Conservation (phyloP, 345 rosid species). For the Bruguiera gymnorhiza region DNA sequence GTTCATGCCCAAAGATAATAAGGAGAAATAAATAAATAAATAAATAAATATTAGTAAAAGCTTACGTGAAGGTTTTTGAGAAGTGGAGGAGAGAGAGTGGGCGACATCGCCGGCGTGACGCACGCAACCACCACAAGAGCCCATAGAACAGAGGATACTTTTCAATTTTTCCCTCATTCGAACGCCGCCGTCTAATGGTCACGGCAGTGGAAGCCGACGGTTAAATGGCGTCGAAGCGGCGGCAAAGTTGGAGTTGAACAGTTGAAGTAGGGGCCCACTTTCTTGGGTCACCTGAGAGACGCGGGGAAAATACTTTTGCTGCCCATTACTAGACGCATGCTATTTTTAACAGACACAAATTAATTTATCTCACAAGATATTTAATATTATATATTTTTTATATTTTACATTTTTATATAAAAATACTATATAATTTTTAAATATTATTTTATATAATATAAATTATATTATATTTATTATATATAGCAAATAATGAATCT, state of each 20-base stretch:
- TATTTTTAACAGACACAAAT: no score
- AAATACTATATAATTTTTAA: no score
- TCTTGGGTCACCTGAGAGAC: no score
- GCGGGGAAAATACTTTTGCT: no score
- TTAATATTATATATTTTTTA: no score
- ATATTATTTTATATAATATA: no score
- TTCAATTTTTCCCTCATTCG: conserved; percentile 41
- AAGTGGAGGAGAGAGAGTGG: conserved; percentile 11
- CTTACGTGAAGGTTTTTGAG: conserved; percentile 23
- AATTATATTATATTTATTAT: no score
- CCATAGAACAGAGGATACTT: conserved; percentile 36
- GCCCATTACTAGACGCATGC: no score
- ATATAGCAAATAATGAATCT: no score
- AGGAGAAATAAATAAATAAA: conserved; percentile 8
- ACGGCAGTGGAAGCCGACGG: background rate
- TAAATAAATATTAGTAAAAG: background rate
- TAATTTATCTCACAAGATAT: no score
- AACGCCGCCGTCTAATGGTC: background rate
- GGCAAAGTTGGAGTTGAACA: conserved; percentile 20
- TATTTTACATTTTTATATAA: no score
- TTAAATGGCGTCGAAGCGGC: conserved; percentile 4
- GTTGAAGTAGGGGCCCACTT: background rate
- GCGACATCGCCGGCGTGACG: conserved; percentile 14
- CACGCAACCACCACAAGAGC: conserved; percentile 22
- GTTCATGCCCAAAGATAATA: background rate